Evolutionary conservation across 2,329 filamentous ascomycete genomes (phyloP).

Genomic region (Lachnellula subtilissima): DNA sequence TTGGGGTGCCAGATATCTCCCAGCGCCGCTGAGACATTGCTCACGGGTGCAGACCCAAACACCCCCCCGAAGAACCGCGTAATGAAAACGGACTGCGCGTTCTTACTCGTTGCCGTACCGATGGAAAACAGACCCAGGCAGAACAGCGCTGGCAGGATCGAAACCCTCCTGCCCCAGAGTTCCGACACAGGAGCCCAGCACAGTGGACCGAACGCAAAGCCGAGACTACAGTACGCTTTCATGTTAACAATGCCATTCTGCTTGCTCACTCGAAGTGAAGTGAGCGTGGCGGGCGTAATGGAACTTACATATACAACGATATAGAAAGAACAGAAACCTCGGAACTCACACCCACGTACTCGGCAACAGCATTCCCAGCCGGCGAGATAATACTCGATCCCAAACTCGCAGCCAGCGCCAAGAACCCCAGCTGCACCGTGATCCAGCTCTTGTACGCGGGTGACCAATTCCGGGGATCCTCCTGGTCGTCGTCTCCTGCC

Average conservation of each 20-base stretch:
- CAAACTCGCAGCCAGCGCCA: slow-evolving; percentile 45
- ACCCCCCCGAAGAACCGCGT: slow-evolving; percentile 62
- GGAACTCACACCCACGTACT: slow-evolving; percentile 37
- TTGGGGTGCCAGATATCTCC: slow-evolving; percentile 54
- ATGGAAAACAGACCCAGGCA: slow-evolving; percentile 58
- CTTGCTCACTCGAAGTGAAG: not conserved
- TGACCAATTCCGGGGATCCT: slow-evolving; percentile 45
- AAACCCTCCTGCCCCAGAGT: slow-evolving; percentile 53
- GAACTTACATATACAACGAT: slow-evolving; percentile 40
- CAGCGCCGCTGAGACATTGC: slow-evolving; percentile 57
- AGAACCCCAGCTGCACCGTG: slow-evolving; percentile 44
- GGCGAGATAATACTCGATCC: slow-evolving; percentile 48
- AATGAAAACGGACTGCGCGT: slow-evolving; percentile 55
- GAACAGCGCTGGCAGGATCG: slow-evolving; percentile 55
- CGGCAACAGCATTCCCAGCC: slow-evolving; percentile 39
- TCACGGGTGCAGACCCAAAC: slow-evolving; percentile 58
- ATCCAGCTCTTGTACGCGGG: slow-evolving; percentile 41
- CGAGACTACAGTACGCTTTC: slow-evolving; percentile 32
- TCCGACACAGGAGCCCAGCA: slow-evolving; percentile 65
- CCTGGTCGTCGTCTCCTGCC: slow-evolving; percentile 32
- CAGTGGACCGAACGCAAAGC: slow-evolving; percentile 43
- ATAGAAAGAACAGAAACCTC: slow-evolving; percentile 43
- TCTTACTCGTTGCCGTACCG: slow-evolving; percentile 52
- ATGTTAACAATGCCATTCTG: too few species aligned
- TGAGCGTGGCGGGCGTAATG: not conserved